These are phyloP conservation scores for Penicillium decumbens DNA, from an alignment of 2,329 filamentous ascomycete species.

Conservation along the genomic window DNA sequence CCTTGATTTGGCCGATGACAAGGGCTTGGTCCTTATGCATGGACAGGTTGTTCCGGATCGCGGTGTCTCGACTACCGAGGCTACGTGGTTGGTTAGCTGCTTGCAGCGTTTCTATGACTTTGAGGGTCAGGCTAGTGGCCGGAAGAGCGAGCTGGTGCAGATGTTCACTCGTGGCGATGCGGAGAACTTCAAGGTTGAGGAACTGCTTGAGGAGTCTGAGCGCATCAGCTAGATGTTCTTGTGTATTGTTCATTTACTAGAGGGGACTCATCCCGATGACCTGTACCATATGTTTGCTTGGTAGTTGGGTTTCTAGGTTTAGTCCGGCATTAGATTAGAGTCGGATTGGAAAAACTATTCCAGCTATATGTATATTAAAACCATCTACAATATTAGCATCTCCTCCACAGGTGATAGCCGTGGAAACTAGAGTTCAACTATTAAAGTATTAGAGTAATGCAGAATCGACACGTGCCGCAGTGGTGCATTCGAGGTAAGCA, in stretches of 20 bases:
- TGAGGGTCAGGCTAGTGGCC: conserved; percentile 53
- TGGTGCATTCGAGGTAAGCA: background rate
- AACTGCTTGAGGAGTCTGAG: conserved; percentile 83
- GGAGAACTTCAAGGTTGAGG: conserved; percentile 71
- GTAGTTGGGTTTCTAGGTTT: background rate
- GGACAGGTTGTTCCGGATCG: conserved; percentile 71
- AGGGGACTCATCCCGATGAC: background rate
- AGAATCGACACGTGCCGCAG: background rate
- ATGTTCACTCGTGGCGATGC: conserved; percentile 76
- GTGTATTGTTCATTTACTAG: background rate
- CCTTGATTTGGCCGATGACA: conserved; percentile 67
- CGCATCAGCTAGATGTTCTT: conserved; percentile 38
- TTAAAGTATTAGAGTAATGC: background rate
- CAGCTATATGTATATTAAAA: background rate
- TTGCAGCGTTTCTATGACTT: conserved; percentile 84
- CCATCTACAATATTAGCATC: background rate
- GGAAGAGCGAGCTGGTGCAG: conserved; percentile 67
- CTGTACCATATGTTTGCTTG: background rate
- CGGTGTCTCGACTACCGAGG: conserved; percentile 73
- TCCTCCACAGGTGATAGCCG: background rate
- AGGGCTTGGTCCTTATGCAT: conserved; percentile 79
- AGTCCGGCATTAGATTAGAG: background rate
- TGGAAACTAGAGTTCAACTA: background rate
- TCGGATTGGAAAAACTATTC: background rate
- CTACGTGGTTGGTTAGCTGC: conserved; percentile 86